Percentiles rank a stretch among this genome's conserved stretches.
Evolutionary conservation across 495 filamentous ascomycete genomes (phyloP).

Genomic region (Neurospora sp.): DNA sequence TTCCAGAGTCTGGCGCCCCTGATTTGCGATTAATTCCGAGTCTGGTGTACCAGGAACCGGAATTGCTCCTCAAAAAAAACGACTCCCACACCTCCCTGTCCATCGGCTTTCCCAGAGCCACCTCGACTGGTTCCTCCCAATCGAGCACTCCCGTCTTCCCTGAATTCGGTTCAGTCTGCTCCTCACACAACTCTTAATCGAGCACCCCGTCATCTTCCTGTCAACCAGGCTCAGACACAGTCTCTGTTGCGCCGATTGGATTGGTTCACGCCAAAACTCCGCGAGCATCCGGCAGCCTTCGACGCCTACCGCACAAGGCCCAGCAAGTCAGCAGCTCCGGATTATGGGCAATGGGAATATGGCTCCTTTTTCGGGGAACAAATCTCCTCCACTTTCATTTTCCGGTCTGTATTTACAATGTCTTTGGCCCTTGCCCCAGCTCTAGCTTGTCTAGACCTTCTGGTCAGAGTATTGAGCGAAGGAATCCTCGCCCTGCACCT

Average conservation of each 20-base stretch:
- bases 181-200: not conserved
- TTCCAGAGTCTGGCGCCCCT: conserved; percentile 11
- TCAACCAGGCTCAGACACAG: not conserved
- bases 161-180: not conserved
- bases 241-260: not conserved
- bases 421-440: not conserved
- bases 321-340: not conserved
- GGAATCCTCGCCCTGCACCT: not conserved
- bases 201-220: not conserved
- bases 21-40: not conserved
- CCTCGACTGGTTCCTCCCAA: not conserved
- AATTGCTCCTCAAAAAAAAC: not conserved
- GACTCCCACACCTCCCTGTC: not conserved
- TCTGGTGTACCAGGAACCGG: not conserved
- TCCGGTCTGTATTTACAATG: not conserved
- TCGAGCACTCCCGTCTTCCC: not conserved
- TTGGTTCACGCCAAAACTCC: not conserved
- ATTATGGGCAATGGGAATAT: not conserved
- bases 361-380: not conserved
- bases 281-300: not conserved
- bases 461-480: not conserved
- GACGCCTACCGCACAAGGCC: not conserved
- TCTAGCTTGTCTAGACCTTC: not conserved
- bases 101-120: not conserved
- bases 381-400: not conserved